Evolutionary conservation across 2,329 filamentous ascomycete species (phyloP), one percentile per base, ranked within the genome.

Genomic region (Xylaria multiplex): DNA sequence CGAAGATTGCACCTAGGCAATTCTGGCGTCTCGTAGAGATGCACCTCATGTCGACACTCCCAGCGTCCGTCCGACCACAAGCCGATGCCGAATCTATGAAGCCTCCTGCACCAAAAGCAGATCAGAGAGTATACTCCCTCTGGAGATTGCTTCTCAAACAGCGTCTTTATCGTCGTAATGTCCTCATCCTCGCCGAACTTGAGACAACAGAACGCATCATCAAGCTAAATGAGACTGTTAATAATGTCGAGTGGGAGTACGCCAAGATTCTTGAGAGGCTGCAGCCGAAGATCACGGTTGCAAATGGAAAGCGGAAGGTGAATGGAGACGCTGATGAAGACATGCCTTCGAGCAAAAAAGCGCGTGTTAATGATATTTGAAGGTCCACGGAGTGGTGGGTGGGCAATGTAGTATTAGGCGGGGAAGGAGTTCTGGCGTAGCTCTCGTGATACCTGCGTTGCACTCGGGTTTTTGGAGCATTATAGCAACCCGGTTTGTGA

Each of bases 101-200:
- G 49, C 73, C 85, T 0, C 85, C 52, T 7, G 64, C 73, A 16
- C 69, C 84, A 2, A 84, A 85, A 63, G 82, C 82, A 50, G 85
- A 91, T 70, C 84, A 88, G 70, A 84, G 89, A 30, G 82, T 85
- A 57, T 91, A 91, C 76, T 86, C 84, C 68, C 84, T 93, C 50
- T 96, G 91, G 91, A 83, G 89, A 35, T 78, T 95, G 27, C 82
- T 92, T 48, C 87, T 90, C n/a, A 96, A 96, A 80, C 86, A 92
- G 73, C 83, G 93, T 42, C 81, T 96, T 3, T 93, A 92, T 76
- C 84, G 86, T 50, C 91, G 93, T 72, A 95, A 96, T 74, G 85
- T 85, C 64, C 90, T 94, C 71, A 79, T 86, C 2, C 82, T 96
- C 13, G 85, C 86, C 43, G 90, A 94, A 77, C 80, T 95, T 46